These are phyloP conservation scores for Dissoconium aciculare DNA, from an alignment of 2,329 filamentous ascomycete genomes.

Conservation along the genomic window DNA sequence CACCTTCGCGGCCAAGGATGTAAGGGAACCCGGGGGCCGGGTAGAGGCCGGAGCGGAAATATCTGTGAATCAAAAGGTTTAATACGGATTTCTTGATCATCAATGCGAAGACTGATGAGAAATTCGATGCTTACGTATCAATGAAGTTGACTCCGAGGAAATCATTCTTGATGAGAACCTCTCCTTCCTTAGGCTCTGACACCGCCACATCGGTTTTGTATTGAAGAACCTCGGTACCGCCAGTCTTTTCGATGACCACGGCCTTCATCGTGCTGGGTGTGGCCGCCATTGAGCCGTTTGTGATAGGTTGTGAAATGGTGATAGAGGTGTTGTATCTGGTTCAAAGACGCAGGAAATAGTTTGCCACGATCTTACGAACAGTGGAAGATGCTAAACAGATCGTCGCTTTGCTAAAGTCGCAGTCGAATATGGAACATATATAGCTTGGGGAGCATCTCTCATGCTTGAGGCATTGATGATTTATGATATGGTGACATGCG, in stretches of 20 bases:
- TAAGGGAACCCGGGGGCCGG: conserved; percentile 51
- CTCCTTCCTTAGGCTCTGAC: conserved; percentile 49
- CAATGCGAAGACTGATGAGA: conserved; percentile 1
- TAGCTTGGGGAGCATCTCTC: no score
- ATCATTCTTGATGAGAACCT: conserved; percentile 69
- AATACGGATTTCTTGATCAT: no score
- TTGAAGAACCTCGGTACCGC: conserved; percentile 56
- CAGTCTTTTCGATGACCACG: conserved; percentile 56
- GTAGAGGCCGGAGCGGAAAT: conserved; percentile 80
- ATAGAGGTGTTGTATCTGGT: no score
- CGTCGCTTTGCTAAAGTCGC: no score
- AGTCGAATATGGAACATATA: no score
- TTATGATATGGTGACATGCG: no score
- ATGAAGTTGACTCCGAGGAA: conserved; percentile 77
- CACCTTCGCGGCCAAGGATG: conserved; percentile 65
- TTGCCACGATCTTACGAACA: no score
- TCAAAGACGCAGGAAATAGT: no score
- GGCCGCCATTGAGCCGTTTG: conserved; percentile 28
- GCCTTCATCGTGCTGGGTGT: conserved; percentile 57
- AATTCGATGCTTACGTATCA: conserved; percentile 47
- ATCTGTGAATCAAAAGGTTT: conserved; percentile 32
- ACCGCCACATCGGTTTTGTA: conserved; percentile 57
- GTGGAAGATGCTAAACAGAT: no score
- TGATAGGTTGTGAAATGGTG: conserved; percentile 7
- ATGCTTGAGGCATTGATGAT: no score